phyloP scores from a whole-genome alignment of 2,329 filamentous ascomycete species.

The Cadophora luteo-olivacea region DNA sequence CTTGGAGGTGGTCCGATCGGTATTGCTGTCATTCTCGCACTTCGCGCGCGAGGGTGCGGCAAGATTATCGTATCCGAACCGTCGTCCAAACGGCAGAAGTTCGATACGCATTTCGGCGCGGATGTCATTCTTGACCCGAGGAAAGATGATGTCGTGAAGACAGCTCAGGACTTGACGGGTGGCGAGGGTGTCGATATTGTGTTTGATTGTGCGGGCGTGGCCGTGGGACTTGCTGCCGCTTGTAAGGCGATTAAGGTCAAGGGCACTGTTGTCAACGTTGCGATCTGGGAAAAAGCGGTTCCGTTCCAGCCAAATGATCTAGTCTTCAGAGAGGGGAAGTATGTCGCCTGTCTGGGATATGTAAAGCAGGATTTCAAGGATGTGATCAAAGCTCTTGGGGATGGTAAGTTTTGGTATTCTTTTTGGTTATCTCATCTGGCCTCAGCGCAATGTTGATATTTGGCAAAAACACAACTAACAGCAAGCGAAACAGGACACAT shows the following conservation, averaged over 20 bases:
- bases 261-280: slow-evolving; percentile 68
- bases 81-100: slow-evolving; percentile 55
- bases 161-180: slow-evolving; percentile 54
- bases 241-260: slow-evolving; percentile 57
- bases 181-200: slow-evolving; percentile 61
- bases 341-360: slow-evolving; percentile 48
- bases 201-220: slow-evolving; percentile 68
- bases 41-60: slow-evolving; percentile 58
- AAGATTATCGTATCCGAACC: slow-evolving; percentile 65
- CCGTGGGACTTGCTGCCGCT: slow-evolving; percentile 50
- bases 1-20: slow-evolving; percentile 69
- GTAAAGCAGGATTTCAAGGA: slow-evolving; percentile 56
- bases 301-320: slow-evolving; percentile 60
- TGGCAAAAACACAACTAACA: slow-evolving; percentile 3
- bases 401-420: slow-evolving; percentile 39
- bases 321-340: slow-evolving; percentile 59
- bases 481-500: slow-evolving; percentile 49
- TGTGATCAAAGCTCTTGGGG: slow-evolving; percentile 58
- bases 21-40: slow-evolving; percentile 63
- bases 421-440: not conserved
- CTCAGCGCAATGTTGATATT: not conserved
- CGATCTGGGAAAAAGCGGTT: slow-evolving; percentile 65
- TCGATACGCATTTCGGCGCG: slow-evolving; percentile 61
- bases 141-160: slow-evolving; percentile 55
- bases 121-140: slow-evolving; percentile 59